Conservation (phyloP, 352 stramenopile species). For the Phytophthora pluvialis region DNA sequence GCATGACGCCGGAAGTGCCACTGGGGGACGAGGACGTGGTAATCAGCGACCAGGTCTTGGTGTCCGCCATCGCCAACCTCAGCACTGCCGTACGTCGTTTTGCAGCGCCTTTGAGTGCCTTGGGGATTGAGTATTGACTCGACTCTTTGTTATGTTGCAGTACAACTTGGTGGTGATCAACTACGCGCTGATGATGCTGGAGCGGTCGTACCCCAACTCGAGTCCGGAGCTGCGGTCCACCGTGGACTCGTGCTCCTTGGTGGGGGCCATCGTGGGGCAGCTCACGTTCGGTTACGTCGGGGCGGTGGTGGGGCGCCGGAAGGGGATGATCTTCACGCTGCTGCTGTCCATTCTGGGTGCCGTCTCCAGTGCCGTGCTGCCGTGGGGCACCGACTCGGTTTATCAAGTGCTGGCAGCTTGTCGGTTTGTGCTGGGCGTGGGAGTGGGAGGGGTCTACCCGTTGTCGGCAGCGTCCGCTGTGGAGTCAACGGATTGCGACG, state of each 20-base stretch:
- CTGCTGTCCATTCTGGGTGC: conserved; percentile 72
- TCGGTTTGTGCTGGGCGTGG: conserved; percentile 77
- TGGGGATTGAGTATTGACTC: no score
- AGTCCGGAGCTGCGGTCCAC: conserved; percentile 63
- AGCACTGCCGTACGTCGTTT: conserved; percentile 65
- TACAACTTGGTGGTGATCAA: conserved; percentile 87
- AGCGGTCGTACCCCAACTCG: conserved; percentile 56
- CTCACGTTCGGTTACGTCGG: conserved; percentile 85
- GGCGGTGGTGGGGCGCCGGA: conserved; percentile 64
- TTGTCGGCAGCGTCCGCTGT: conserved; percentile 76
- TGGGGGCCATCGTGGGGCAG: conserved; percentile 81
- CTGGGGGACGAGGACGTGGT: conserved; percentile 8
- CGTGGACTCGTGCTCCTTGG: conserved; percentile 73
- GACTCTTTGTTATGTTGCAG: conserved; percentile 26
- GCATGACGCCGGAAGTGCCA: conserved; percentile 18
- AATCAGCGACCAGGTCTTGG: conserved; percentile 55
- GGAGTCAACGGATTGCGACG: conserved; percentile 45
- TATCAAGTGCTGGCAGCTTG: conserved; percentile 72
- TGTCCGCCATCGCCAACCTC: conserved; percentile 83
- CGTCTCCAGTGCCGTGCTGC: conserved; percentile 58
- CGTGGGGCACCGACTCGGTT: conserved; percentile 59
- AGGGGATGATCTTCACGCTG: conserved; percentile 82
- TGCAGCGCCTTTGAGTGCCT: neutral
- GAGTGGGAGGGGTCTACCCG: conserved; percentile 84
- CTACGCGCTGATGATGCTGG: conserved; percentile 67